Percentiles rank a stretch among this genome's conserved stretches.
Evolutionary conservation across 1,284 basidiomycete genomes (phyloP).

Genomic region (Baeospora myosura): DNA sequence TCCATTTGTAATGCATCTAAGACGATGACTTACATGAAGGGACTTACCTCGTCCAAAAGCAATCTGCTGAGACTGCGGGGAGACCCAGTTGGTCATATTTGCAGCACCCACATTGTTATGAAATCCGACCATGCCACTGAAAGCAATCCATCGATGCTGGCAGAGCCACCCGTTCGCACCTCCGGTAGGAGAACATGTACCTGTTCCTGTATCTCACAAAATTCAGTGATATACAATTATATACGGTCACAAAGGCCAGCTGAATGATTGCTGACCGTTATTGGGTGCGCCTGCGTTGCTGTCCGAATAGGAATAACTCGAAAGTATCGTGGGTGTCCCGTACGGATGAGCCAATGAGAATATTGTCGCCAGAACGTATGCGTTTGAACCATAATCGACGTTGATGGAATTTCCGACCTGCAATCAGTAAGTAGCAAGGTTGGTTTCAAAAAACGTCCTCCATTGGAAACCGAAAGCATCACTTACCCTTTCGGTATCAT

Average conservation of each 20-base stretch:
- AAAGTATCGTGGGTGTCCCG: slow-evolving; percentile 58
- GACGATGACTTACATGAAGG: background rate
- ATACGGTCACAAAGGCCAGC: background rate
- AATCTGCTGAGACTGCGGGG: slow-evolving; percentile 48
- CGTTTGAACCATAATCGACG: slow-evolving; percentile 54
- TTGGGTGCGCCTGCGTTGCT: slow-evolving; percentile 52
- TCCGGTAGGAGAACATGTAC: slow-evolving; percentile 45
- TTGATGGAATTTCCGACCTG: slow-evolving; percentile 51
- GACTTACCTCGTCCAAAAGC: slow-evolving; percentile 52
- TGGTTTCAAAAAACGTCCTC: background rate
- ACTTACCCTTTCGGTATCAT: slow-evolving; percentile 61
- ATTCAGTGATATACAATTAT: background rate
- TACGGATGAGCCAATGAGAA: slow-evolving; percentile 64
- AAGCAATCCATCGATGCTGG: slow-evolving; percentile 55
- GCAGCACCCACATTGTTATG: slow-evolving; percentile 47
- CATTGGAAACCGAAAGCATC: no score
- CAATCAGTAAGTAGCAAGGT: background rate
- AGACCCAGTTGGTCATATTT: slow-evolving; percentile 47
- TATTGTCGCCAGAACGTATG: slow-evolving; percentile 53
- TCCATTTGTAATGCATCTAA: background rate
- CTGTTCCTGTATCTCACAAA: slow-evolving; percentile 27
- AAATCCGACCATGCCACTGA: slow-evolving; percentile 59
- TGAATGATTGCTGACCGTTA: slow-evolving; percentile 27
- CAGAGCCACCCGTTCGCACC: slow-evolving; percentile 55
- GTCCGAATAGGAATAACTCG: slow-evolving; percentile 48